Percentiles rank a stretch among this genome's conserved stretches.
Conservation (phyloP, 164 flowering plant genomes). For the Liquidambar formosana region DNA sequence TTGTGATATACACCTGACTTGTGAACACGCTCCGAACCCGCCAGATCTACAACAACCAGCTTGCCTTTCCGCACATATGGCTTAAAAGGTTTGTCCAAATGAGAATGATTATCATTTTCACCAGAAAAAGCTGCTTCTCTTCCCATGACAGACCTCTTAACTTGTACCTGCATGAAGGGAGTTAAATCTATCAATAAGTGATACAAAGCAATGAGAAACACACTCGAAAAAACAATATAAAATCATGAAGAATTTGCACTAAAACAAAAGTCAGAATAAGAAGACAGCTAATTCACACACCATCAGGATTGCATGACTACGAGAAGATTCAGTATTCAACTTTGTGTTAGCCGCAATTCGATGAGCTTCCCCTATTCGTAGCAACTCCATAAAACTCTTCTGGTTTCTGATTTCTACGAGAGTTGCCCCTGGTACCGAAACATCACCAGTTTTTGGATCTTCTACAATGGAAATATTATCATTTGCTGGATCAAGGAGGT, state of each 20-base stretch:
- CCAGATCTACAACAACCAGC: conserved; percentile 92
- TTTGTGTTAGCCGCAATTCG: conserved; percentile 95
- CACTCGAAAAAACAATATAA: neutral
- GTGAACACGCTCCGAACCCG: conserved; percentile 97
- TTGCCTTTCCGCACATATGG: conserved; percentile 86
- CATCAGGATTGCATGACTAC: conserved; percentile 98
- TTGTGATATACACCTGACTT: conserved; percentile 71
- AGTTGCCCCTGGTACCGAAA: conserved; percentile 91
- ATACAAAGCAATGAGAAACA: neutral
- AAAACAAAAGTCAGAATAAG: neutral
- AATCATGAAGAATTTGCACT: neutral
- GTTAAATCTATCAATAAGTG: neutral
- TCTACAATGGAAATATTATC: conserved; percentile 90
- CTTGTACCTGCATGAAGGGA: conserved; percentile 61
- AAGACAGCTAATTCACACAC: conserved; percentile 34
- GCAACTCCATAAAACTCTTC: conserved; percentile 71
- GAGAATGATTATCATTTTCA: conserved; percentile 59
- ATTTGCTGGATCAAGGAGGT: conserved; percentile 89
- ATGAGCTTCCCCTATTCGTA: conserved; percentile 86
- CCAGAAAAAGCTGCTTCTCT: conserved; percentile 46
- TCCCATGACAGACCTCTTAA: conserved; percentile 69
- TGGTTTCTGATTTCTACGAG: conserved; percentile 76
- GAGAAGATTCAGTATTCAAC: conserved; percentile 96
- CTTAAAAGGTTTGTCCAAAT: conserved; percentile 52
- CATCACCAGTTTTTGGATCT: conserved; percentile 97